Evolutionary conservation across 83 land plant genomes (phyloP).

Genomic region (Thuja plicata): DNA sequence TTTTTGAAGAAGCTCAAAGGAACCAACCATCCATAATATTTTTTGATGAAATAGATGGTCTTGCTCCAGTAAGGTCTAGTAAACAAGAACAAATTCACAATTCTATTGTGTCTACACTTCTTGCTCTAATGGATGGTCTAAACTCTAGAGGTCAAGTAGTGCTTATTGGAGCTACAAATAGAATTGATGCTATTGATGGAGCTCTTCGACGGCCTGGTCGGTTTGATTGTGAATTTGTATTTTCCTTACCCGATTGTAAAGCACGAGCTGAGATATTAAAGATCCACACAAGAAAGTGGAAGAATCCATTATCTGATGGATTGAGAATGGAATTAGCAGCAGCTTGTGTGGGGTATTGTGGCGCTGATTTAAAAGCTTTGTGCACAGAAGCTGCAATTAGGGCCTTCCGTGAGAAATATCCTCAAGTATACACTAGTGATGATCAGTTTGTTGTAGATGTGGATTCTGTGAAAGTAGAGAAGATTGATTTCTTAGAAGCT

Average conservation of each 20-base stretch:
- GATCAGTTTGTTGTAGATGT: slow-evolving; percentile 95
- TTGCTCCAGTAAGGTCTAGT: slow-evolving; percentile 98
- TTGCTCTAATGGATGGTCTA: slow-evolving; percentile 98
- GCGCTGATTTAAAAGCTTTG: slow-evolving; percentile 93
- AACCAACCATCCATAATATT: slow-evolving; percentile 98
- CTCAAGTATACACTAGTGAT: slow-evolving; percentile 94
- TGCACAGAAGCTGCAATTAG: slow-evolving; percentile 99
- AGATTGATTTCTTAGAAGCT: slow-evolving; percentile 85
- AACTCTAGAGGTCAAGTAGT: slow-evolving; percentile 99
- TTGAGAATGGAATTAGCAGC: slow-evolving; percentile 84
- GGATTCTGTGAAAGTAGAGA: slow-evolving; percentile 74
- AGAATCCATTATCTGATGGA: slow-evolving; percentile 71
- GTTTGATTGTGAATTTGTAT: slow-evolving; percentile 91
- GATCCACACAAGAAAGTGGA: slow-evolving; percentile 97
- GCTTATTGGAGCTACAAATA: slow-evolving; percentile 94
- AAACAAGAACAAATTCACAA: slow-evolving; percentile 98
- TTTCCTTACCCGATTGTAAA: slow-evolving; percentile 85
- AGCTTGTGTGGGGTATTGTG: slow-evolving; percentile 98
- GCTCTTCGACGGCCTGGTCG: slow-evolving; percentile 95
- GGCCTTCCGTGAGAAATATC: slow-evolving; percentile 92
- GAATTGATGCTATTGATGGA: slow-evolving; percentile 98
- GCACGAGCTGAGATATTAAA: slow-evolving; percentile 87
- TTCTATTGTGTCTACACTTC: slow-evolving; percentile 97
- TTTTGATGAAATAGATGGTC: slow-evolving; percentile 98
- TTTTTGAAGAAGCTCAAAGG: slow-evolving; percentile 97